phyloP scores from a whole-genome alignment of 805 yeast species.

The Kodamaea leandrae region DNA sequence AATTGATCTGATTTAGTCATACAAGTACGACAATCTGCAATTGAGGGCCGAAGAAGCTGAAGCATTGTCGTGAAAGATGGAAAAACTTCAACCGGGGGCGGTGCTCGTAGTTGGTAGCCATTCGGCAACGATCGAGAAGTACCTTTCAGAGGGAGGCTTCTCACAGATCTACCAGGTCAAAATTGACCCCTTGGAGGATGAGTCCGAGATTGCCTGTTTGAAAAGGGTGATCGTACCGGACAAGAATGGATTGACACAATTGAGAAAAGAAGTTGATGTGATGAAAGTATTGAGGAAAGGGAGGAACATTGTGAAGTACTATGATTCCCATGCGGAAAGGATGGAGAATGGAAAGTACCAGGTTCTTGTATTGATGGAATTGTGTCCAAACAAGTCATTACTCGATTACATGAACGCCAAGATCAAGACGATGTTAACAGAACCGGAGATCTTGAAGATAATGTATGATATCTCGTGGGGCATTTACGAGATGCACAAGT shows the following conservation, averaged over 20 bases:
- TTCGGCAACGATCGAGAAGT: slow-evolving; percentile 32
- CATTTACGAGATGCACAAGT: slow-evolving; percentile 78
- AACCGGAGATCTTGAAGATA: slow-evolving; percentile 74
- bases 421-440: slow-evolving; percentile 72
- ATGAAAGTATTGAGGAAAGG: slow-evolving; percentile 63
- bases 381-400: slow-evolving; percentile 82
- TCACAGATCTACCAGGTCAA: slow-evolving; percentile 73
- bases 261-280: slow-evolving; percentile 75
- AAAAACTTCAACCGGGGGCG: slow-evolving; percentile 28
- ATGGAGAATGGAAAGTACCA: slow-evolving; percentile 60
- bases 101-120: slow-evolving; percentile 42
- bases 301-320: slow-evolving; percentile 62
- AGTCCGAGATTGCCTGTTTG: slow-evolving; percentile 57
- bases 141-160: slow-evolving; percentile 62
- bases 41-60: neutral
- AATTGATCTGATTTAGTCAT: neutral
- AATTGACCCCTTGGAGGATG: slow-evolving; percentile 47
- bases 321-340: slow-evolving; percentile 74
- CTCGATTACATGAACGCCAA: slow-evolving; percentile 89
- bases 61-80: slow-evolving; percentile 1
- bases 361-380: slow-evolving; percentile 89
- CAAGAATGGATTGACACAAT: slow-evolving; percentile 60
- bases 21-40: neutral
- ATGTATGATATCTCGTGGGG: slow-evolving; percentile 81
- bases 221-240: slow-evolving; percentile 74